Base-by-base conservation (phyloP, 768 basidiomycete species). In the Hydnum rufescens region DNA sequence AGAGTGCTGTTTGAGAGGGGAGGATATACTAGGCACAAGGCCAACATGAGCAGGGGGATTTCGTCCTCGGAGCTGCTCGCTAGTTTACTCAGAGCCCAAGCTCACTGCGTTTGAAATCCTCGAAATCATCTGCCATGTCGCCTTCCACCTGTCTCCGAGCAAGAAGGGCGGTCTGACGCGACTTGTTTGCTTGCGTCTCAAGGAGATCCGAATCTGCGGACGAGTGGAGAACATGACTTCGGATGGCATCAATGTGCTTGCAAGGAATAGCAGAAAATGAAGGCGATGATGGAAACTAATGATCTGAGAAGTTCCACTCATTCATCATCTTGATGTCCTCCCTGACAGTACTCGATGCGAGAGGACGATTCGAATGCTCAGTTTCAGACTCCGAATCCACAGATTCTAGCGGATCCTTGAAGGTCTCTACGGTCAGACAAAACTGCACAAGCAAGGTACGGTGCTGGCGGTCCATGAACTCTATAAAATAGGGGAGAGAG, bases 381-480 rank as follows among this genome's bases (percentile, higher is more conserved):
- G 54, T 66, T 13, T 71, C 71, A 57, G 87, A 81, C 3, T 82
- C 73, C 2, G 77, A 75, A 64, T 95, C 92, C 3, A 83, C 73
- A 2, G 77, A 74, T 64, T 95, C 92, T 26, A 99, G 66, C 0
- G 95, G 95, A 58, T 93, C 88, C 67, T 96, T 96, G 73, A 97
- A 93, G 54, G 87, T 88, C 66, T 99, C 90, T 2, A 96, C 86
- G 0, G 89, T 88, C 1, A 97, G 70, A 93, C 93, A 97, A 66
- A 96, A 99, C 57, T 97, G 93, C 2, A 95, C 87, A 5, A 88
- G 76, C 8, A 86, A 61, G 8, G 90, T 83, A 29, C 82, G 77
- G 54, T 78, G 73, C 4, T 82, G 76, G 13, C 95, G 76, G 58
- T 97, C 95, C 87, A 96, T 92, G 60, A 87, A 95, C 67, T 99